These are phyloP conservation scores for Fusarium ambrosium DNA, from an alignment of 2,329 filamentous ascomycete genomes.

Conservation along the genomic window DNA sequence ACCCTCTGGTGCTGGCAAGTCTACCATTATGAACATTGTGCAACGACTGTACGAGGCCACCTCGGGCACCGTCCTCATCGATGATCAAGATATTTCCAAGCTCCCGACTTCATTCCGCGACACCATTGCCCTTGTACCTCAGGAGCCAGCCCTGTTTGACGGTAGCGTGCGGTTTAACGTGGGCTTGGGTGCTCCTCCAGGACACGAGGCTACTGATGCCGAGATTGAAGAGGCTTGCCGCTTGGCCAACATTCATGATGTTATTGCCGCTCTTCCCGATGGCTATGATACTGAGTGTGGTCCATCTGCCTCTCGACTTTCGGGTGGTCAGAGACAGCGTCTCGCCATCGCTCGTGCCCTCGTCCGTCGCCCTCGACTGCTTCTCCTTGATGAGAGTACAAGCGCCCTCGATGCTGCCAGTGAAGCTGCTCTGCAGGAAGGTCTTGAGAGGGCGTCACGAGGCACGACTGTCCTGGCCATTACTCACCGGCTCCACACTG, in stretches of 20 bases:
- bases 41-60: constrained; percentile 63
- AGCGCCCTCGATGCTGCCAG: constrained; percentile 80
- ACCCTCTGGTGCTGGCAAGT: constrained; percentile 76
- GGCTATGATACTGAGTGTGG: constrained; percentile 77
- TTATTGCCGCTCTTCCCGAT: constrained; percentile 72
- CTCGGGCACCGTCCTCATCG: constrained; percentile 56
- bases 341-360: constrained; percentile 83
- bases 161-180: constrained; percentile 70
- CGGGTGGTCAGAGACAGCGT: constrained; percentile 83
- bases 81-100: constrained; percentile 60
- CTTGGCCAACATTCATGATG: constrained; percentile 78
- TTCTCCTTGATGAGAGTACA: constrained; percentile 87
- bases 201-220: constrained; percentile 65
- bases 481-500: constrained; percentile 68
- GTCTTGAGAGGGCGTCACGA: constrained; percentile 69
- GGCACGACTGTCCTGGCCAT: constrained; percentile 71
- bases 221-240: constrained; percentile 77
- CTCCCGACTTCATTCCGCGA: constrained; percentile 60
- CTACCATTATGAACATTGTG: constrained; percentile 71
- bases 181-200: constrained; percentile 66
- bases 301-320: constrained; percentile 80
- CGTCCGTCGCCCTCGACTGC: constrained; percentile 76
- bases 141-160: constrained; percentile 69
- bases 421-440: constrained; percentile 75
- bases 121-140: constrained; percentile 68